These are phyloP conservation scores for Butyriboletus appendiculatus DNA, from an alignment of 1,284 basidiomycete genomes.

Conservation along the genomic window DNA sequence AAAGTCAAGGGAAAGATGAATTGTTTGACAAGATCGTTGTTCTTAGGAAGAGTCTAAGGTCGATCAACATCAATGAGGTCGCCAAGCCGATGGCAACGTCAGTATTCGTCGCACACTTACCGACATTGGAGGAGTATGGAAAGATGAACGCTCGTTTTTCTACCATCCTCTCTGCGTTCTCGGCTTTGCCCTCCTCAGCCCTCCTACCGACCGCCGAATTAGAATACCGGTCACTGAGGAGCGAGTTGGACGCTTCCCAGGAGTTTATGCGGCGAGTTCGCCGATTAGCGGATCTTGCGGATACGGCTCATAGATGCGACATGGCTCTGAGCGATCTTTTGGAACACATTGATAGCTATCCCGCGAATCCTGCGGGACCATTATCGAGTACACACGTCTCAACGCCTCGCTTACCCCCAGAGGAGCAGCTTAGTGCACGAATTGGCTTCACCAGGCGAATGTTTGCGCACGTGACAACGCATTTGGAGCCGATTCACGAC, in stretches of 20 bases:
- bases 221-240: conserved; percentile 60
- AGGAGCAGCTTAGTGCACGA: conserved; percentile 64
- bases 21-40: conserved; percentile 43
- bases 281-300: conserved; percentile 52
- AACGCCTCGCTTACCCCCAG: conserved; percentile 46
- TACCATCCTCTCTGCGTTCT: conserved; percentile 46
- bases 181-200: conserved; percentile 46
- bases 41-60: conserved; percentile 59
- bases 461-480: conserved; percentile 47
- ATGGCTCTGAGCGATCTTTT: conserved; percentile 76
- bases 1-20: conserved; percentile 38
- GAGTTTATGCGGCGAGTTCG: conserved; percentile 52
- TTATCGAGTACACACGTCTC: conserved; percentile 52
- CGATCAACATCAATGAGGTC: conserved; percentile 58
- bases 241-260: conserved; percentile 55
- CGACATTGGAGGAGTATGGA: conserved; percentile 47
- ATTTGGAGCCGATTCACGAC: conserved; percentile 44
- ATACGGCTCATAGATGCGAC: conserved; percentile 59
- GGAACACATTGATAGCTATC: conserved; percentile 79
- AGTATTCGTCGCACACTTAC: conserved; percentile 49
- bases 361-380: conserved; percentile 53
- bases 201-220: conserved; percentile 46
- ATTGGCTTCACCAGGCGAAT: conserved; percentile 58
- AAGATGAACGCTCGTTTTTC: conserved; percentile 50
- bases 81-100: conserved; percentile 42